These are phyloP conservation scores for Nepenthes gracilis DNA, from an alignment of 148 eudicot species.

Conservation along the genomic window DNA sequence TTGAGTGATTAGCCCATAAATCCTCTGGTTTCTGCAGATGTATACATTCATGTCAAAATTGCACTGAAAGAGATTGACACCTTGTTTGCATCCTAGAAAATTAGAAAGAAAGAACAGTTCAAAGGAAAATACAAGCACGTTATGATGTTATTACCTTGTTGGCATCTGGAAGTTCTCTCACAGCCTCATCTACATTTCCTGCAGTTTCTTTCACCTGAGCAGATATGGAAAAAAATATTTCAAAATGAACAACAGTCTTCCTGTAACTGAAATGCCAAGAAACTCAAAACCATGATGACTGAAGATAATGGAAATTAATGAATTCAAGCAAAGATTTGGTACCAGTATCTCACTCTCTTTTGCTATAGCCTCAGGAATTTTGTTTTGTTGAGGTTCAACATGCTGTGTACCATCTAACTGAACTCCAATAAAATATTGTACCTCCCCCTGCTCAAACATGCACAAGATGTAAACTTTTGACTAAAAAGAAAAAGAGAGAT, in stretches of 20 bases:
- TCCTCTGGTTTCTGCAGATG: conserved; percentile 84
- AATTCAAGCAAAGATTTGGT: background rate
- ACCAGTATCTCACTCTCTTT: conserved; percentile 66
- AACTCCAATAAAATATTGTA: conserved; percentile 58
- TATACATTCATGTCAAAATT: conserved; percentile 1
- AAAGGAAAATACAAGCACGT: background rate
- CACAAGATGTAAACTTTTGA: background rate
- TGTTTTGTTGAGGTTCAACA: conserved; percentile 87
- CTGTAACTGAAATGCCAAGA: background rate
- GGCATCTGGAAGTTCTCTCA: conserved; percentile 97
- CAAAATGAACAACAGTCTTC: background rate
- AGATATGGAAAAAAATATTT: conserved; percentile 4
- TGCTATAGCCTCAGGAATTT: conserved; percentile 71
- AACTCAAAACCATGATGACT: background rate
- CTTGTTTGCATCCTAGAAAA: too few relatives aligned
- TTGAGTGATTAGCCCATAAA: conserved; percentile 87
- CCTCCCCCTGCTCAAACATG: conserved; percentile 54
- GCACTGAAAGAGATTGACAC: background rate
- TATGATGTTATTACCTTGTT: conserved; percentile 47
- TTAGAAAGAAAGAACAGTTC: background rate
- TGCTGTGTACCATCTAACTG: conserved; percentile 68
- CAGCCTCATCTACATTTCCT: conserved; percentile 77
- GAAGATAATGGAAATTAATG: background rate
- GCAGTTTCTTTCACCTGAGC: conserved; percentile 90
- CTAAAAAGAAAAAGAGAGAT: conserved; percentile 3